Conservation (phyloP, 352 stramenopile genomes). For the Blastocystis sp. region DNA sequence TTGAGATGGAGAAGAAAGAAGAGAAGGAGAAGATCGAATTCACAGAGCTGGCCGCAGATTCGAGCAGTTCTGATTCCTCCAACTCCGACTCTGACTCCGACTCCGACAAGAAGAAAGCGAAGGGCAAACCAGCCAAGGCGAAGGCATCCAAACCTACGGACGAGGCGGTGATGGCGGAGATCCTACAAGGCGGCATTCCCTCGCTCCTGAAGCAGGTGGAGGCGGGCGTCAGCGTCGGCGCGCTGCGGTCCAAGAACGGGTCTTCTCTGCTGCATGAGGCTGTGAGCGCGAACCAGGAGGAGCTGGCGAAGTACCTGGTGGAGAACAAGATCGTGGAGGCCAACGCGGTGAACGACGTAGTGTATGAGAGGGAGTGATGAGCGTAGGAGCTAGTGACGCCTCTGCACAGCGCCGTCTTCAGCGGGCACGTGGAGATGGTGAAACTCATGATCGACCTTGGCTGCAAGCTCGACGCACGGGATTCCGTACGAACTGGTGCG, state of each 20-base stretch:
- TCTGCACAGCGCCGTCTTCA: conserved; percentile 21
- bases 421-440: too few relatives aligned
- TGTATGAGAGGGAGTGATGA: too few relatives aligned
- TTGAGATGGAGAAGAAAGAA: not conserved
- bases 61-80: not conserved
- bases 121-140: not conserved
- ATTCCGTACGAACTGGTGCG: too few relatives aligned
- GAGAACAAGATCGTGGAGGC: not conserved
- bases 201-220: not conserved
- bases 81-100: too few relatives aligned
- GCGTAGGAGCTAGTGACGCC: not conserved
- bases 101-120: not conserved
- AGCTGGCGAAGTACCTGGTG: not conserved
- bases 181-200: not conserved
- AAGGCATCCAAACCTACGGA: too few relatives aligned
- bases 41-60: too few relatives aligned
- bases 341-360: not conserved
- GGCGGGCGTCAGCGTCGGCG: not conserved
- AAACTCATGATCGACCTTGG: too few relatives aligned
- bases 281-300: not conserved
- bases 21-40: too few relatives aligned
- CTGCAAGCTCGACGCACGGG: too few relatives aligned
- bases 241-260: conserved; percentile 2
- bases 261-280: conserved; percentile 29
- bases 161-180: not conserved